Evolutionary conservation across 2,329 filamentous ascomycete species (phyloP), one percentile per base, ranked within the genome.

Genomic region (Phialocephala subalpina): DNA sequence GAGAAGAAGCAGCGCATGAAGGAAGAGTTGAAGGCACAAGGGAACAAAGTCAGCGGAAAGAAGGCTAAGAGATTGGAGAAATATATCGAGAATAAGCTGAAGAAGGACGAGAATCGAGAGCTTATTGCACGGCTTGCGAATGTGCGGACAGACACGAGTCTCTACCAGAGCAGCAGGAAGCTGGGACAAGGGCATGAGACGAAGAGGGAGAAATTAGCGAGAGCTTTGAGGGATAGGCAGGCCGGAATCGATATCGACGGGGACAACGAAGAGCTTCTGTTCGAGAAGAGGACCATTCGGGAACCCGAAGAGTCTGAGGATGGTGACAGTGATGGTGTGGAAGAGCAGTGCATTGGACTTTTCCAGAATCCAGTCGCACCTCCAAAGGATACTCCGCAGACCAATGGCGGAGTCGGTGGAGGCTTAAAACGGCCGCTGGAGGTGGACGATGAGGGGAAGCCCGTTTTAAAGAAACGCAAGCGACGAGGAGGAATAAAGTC

Each of bases 381-480:
- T 12, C 58, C 67, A 33, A 47, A 66, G 18, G 20, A 56, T 12
- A 57, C 45, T 18, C 53, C 67, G 56, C 59, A 62, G 35, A 14
- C 62, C n/a, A 55, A 58, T 33, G 63, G 73, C 2, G 55, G 73
- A 14, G 80, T 87, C 61, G 96, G 96, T 22, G 90, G 89, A 67
- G 96, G 96, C 7, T 79, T 99, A 66, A 98, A 98, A 78, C 86
- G 94, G 49, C 93, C 94, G 1, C 82, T 99, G 12, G 92, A 97
- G 53, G 72, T 93, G 11, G 93, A 93, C 68, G 89, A 92, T 1
- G 88, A 90, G 65, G 76, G 95, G 7, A 88, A 88, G 63, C 96
- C 95, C 0, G 82, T 97, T 2, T 88, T 98, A 60, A 90, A 92
- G 75, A 96, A 93, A 76, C 86, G 93, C 60, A 94, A 95, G 78